Evolutionary conservation across 2,329 filamentous ascomycete species (phyloP), one percentile per base, ranked within the genome.

Genomic region (Didymella arachidicola): DNA sequence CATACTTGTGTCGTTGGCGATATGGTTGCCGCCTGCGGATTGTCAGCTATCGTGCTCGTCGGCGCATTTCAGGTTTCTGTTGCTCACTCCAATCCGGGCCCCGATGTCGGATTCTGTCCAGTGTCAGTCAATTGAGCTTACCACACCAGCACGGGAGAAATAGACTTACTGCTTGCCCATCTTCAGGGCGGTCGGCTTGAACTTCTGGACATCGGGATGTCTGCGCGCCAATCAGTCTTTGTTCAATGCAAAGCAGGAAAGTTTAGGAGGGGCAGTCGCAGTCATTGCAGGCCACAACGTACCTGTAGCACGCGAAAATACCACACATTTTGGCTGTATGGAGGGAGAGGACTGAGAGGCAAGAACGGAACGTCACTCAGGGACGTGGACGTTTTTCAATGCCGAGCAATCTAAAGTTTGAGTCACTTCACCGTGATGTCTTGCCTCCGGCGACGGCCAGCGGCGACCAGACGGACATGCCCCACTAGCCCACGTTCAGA

Each of bases 11-110:
- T 92, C 89, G 83, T 97, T 94, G 74, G 86, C 89, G 72, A 90
- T 90, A 75, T 93, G 86, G 83, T 89, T 98, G 79, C 95, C 95
- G 77, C 93, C 91, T 95, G 71, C 72, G 58, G 47, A 73, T 64
- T 70, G 65, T 76, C 65, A 77, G 70, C 67, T 59, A 69, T 63
- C 51, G 71, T 68, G 56, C 60, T 66, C 58, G 55, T 70, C 52
- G 61, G 66, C 65, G 68, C 63, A 77, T 70, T 74, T 22, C 54
- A 56, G 60, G 49, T 60, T 57, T 49, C 49, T 59, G 53, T 57
- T 72, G 87, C 91, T 89, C 83, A 95, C 92, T 97, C 95, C 95
- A 99, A 84, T 99, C 95, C 73, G 95, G 95, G 71, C 95, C 95
- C 80, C 95, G 89, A 81, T 99, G 95, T 72, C 96, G 93, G 76